Evolutionary conservation across 176 grass and related monocot species (phyloP).

Genomic region (Avena sativa): DNA sequence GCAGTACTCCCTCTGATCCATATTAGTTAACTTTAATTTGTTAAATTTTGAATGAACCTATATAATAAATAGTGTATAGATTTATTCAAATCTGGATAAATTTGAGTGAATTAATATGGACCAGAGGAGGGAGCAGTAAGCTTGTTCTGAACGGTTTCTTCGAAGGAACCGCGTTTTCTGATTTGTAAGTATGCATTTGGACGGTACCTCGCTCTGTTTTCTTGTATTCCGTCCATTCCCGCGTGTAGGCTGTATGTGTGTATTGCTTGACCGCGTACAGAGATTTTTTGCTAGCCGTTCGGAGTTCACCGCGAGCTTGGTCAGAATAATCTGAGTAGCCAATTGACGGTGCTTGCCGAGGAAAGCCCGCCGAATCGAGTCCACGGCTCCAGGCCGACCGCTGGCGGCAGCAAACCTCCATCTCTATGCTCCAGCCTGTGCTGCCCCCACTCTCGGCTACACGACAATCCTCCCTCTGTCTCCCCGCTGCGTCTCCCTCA

Average conservation of each 20-base stretch:
- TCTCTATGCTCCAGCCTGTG: constrained; percentile 55
- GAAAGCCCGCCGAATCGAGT: constrained; percentile 10
- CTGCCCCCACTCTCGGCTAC: constrained; percentile 44
- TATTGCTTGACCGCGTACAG: background rate
- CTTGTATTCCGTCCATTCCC: background rate
- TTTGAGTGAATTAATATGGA: no score
- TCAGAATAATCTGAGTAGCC: background rate
- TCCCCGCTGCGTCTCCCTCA: constrained; percentile 10
- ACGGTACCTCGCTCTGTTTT: background rate
- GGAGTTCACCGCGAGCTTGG: background rate
- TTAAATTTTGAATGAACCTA: no score
- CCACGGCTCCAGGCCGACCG: background rate
- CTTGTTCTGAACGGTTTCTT: background rate
- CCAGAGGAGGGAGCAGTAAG: no score
- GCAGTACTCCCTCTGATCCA: no score
- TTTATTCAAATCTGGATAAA: no score
- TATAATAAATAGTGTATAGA: no score
- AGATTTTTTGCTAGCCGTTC: background rate
- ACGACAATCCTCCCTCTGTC: constrained; percentile 47
- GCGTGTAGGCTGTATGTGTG: background rate
- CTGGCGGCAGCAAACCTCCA: constrained; percentile 20
- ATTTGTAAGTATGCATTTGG: background rate
- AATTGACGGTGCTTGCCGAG: constrained; percentile 9
- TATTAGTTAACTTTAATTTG: no score
- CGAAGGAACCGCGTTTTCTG: background rate